These are phyloP conservation scores for Posidonia australis DNA, from an alignment of 106 monocot species.

Conservation along the genomic window DNA sequence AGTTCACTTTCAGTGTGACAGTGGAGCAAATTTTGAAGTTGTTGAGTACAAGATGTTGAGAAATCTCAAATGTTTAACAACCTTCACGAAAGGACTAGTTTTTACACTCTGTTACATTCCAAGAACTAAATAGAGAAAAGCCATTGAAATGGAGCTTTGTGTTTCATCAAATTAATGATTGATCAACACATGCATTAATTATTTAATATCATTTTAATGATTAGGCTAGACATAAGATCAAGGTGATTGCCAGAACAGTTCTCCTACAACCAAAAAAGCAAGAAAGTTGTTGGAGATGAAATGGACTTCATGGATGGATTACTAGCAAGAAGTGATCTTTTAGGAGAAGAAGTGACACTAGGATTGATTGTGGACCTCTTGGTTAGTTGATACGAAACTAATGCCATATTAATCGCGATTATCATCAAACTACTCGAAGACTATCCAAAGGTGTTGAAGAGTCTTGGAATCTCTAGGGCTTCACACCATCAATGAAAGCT, in stretches of 20 bases:
- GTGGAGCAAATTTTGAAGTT: conserved; percentile 68
- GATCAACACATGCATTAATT: neutral
- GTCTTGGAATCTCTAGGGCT: neutral
- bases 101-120: conserved; percentile 47
- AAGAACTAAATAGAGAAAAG: conserved; percentile 47
- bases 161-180: neutral
- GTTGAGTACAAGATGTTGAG: conserved; percentile 38
- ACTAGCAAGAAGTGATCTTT: neutral
- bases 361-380: neutral
- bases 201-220: neutral
- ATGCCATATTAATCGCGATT: neutral
- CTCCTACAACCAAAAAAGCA: neutral
- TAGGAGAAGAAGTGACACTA: neutral
- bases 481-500: conserved; percentile 1
- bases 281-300: neutral
- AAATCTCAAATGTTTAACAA: conserved; percentile 40
- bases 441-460: neutral
- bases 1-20: conserved; percentile 79
- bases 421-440: neutral
- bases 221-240: neutral
- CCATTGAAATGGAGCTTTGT: conserved; percentile 26
- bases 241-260: neutral
- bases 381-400: conserved; percentile 1
- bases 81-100: conserved; percentile 65
- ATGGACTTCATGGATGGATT: conserved; percentile 1